Conservation (phyloP, 2,329 filamentous ascomycete genomes). For the Fusarium fujikuroi region DNA sequence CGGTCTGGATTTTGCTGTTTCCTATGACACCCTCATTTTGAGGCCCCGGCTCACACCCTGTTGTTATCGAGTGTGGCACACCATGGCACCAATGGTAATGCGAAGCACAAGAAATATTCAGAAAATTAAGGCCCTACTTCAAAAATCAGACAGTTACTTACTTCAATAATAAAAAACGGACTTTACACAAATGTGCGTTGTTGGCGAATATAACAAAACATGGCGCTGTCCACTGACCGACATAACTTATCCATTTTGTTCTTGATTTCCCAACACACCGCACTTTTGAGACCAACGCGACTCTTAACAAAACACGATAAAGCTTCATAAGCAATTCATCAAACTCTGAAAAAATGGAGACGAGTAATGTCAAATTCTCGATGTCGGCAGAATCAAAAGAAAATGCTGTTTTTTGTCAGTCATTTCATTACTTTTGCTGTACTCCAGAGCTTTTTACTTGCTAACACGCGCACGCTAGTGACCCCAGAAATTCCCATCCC, state of each 20-base stretch:
- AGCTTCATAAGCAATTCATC: no score
- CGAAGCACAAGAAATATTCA: no score
- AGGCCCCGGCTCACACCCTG: no score
- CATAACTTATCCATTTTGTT: not conserved
- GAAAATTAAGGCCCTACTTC: not conserved
- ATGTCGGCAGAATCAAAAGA: not conserved
- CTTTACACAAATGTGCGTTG: not conserved
- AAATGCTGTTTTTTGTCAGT: not conserved
- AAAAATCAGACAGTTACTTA: not conserved
- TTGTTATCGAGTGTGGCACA: no score
- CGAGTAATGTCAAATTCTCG: not conserved
- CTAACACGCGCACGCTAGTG: not conserved
- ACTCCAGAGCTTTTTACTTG: not conserved
- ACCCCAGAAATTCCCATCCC: not conserved
- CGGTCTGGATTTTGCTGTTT: no score
- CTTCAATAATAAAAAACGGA: not conserved
- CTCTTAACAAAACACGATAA: not conserved
- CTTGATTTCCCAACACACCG: no score
- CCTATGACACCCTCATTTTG: no score
- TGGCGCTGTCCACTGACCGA: not conserved
- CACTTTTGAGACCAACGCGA: not conserved
- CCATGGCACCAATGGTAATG: no score
- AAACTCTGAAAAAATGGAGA: not conserved
- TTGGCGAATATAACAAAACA: no score
- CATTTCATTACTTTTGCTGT: not conserved